Evolutionary conservation across 202 grass and related monocot genomes (phyloP).

Genomic region (Schoenoplectus tabernaemontani): DNA sequence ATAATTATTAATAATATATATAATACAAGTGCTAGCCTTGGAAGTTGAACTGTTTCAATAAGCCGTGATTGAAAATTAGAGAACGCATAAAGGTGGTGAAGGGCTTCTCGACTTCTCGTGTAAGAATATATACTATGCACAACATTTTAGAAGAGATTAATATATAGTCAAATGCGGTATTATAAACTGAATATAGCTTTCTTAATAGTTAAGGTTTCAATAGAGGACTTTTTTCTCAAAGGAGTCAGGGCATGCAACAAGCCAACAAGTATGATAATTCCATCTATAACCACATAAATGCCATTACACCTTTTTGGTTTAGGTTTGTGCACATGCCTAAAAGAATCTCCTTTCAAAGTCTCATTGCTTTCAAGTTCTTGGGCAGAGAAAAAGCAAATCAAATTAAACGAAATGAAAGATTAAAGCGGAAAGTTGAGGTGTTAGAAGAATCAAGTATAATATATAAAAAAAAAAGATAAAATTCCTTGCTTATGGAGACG

Average conservation of each 20-base stretch:
- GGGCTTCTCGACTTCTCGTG: not conserved
- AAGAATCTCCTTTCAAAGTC: constrained; percentile 6
- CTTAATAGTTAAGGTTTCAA: constrained; percentile 7
- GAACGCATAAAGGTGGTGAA: not conserved
- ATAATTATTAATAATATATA: no score
- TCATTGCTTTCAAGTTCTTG: not conserved
- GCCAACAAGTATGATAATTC: not conserved
- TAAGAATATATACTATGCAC: not conserved
- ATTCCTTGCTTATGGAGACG: not conserved
- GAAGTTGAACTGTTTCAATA: not conserved
- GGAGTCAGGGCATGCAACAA: not conserved
- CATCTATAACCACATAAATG: not conserved
- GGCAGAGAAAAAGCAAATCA: not conserved
- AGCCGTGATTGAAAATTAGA: not conserved
- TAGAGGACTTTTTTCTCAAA: not conserved
- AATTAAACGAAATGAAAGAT: not conserved
- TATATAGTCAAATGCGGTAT: not conserved
- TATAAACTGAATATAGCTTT: not conserved
- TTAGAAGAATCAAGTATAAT: constrained; percentile 3
- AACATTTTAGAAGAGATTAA: not conserved
- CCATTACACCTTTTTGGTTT: not conserved
- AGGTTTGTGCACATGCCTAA: constrained; percentile 14
- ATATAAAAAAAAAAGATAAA: not conserved
- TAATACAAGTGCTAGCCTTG: not conserved
- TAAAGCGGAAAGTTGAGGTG: not conserved